phyloP scores from a whole-genome alignment of 140 eudicot species.

The Cichorium intybus region DNA sequence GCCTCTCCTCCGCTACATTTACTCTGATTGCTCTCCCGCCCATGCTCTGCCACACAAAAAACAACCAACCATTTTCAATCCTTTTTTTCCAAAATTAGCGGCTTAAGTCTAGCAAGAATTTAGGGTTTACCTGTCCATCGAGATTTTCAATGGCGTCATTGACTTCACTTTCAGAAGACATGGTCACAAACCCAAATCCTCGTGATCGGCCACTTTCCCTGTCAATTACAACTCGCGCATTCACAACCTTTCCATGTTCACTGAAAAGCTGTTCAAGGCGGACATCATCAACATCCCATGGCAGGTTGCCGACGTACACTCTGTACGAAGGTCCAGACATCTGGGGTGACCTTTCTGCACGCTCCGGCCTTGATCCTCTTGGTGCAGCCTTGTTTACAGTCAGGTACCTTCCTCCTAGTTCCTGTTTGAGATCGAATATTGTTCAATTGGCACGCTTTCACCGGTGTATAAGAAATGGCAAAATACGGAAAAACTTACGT shows the following conservation, averaged over 20 bases:
- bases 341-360: conserved; percentile 59
- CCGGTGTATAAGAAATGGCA: background rate
- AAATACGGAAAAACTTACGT: conserved; percentile 43
- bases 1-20: conserved; percentile 74
- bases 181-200: conserved; percentile 87
- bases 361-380: conserved; percentile 72
- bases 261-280: conserved; percentile 86
- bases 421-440: conserved; percentile 43
- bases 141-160: conserved; percentile 86
- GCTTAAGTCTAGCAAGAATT: background rate
- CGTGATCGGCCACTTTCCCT: conserved; percentile 86
- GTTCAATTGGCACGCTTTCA: background rate
- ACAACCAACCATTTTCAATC: background rate
- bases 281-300: conserved; percentile 81
- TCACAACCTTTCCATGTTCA: conserved; percentile 76
- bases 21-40: conserved; percentile 84
- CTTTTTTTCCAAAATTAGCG: background rate
- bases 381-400: conserved; percentile 91
- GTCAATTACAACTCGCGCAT: conserved; percentile 71
- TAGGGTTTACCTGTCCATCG: conserved; percentile 75
- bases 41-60: conserved; percentile 46
- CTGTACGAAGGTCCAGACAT: conserved; percentile 57
- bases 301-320: conserved; percentile 82
- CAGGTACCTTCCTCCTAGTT: conserved; percentile 58
- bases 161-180: conserved; percentile 70